These are phyloP conservation scores for Starmerella khaoyaiensis DNA, from an alignment of 805 yeast genomes.

Conservation along the genomic window DNA sequence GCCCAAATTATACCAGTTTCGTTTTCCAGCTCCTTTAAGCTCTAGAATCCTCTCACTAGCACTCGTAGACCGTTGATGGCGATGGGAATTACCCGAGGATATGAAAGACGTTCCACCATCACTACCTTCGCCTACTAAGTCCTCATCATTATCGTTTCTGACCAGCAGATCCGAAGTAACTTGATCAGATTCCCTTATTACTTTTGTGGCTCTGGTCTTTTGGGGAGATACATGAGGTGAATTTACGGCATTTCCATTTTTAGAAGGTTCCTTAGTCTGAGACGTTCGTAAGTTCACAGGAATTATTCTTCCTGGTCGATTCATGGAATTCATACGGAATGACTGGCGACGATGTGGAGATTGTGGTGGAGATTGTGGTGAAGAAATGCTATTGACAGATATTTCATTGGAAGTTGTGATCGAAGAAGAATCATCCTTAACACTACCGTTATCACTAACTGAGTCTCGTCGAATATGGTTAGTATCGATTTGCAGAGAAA, in stretches of 20 bases:
- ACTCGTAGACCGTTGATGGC: slow-evolving; percentile 1
- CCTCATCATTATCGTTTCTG: neutral
- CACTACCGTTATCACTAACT: too few relatives aligned
- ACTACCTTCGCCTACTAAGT: neutral
- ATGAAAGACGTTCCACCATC: too few relatives aligned
- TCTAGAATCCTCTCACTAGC: slow-evolving; percentile 12
- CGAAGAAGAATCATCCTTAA: too few relatives aligned
- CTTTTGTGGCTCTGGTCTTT: neutral
- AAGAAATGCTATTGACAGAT: too few relatives aligned
- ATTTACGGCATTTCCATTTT: neutral
- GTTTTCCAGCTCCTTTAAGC: slow-evolving; percentile 14
- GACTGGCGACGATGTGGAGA: too few relatives aligned
- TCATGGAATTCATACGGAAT: neutral
- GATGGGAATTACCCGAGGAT: too few relatives aligned
- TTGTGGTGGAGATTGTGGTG: too few relatives aligned
- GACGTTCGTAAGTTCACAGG: slow-evolving; percentile 1
- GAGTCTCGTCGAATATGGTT: too few relatives aligned
- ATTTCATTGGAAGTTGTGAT: too few relatives aligned
- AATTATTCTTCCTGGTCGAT: slow-evolving; percentile 2
- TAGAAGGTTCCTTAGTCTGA: neutral
- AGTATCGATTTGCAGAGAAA: too few relatives aligned
- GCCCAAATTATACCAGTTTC: slow-evolving; percentile 15
- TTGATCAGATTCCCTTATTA: neutral
- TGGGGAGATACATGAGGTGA: neutral
- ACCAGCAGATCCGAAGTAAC: too few relatives aligned